phyloP scores from a whole-genome alignment of 1,284 basidiomycete genomes.

The Phylloporus sp. region DNA sequence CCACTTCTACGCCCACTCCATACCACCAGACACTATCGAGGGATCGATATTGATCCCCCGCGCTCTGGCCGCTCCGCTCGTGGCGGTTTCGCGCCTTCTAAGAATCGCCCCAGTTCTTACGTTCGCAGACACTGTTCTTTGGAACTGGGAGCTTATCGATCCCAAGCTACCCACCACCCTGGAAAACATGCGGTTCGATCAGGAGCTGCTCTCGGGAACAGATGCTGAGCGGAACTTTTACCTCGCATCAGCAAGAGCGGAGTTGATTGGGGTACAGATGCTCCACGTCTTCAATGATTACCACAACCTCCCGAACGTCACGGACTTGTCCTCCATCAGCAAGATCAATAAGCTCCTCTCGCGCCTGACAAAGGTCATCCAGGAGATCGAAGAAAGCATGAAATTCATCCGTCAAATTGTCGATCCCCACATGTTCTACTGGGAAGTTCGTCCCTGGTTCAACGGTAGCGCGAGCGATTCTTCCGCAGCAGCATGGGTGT shows the following conservation, averaged over 20 bases:
- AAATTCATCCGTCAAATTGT: constrained; percentile 74
- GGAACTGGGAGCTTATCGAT: constrained; percentile 82
- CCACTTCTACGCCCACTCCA: constrained; percentile 89
- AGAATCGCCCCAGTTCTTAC: constrained; percentile 93
- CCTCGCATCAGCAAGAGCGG: constrained; percentile 82
- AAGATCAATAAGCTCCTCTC: constrained; percentile 77
- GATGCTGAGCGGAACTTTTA: constrained; percentile 90
- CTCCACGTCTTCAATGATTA: constrained; percentile 89
- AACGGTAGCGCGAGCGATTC: constrained; percentile 75
- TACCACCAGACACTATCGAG: constrained; percentile 49
- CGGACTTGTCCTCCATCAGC: constrained; percentile 70
- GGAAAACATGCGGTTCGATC: constrained; percentile 64
- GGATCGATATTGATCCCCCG: constrained; percentile 65
- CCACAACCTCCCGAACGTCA: constrained; percentile 70
- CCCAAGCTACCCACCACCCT: constrained; percentile 56
- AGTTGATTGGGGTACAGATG: constrained; percentile 87
- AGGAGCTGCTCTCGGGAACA: constrained; percentile 83
- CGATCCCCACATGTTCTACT: constrained; percentile 91
- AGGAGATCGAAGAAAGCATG: constrained; percentile 73
- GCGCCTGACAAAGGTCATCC: constrained; percentile 73
- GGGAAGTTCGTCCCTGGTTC: constrained; percentile 93
- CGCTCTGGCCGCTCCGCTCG: constrained; percentile 81
- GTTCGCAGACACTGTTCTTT: constrained; percentile 95
- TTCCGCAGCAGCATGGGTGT: constrained; percentile 73
- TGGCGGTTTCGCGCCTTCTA: constrained; percentile 75